A percentile compares a stretch with the other conserved stretches of the same genome.
These are phyloP conservation scores for Nissolia schottii DNA, from an alignment of 306 rosid species.

Conservation along the genomic window DNA sequence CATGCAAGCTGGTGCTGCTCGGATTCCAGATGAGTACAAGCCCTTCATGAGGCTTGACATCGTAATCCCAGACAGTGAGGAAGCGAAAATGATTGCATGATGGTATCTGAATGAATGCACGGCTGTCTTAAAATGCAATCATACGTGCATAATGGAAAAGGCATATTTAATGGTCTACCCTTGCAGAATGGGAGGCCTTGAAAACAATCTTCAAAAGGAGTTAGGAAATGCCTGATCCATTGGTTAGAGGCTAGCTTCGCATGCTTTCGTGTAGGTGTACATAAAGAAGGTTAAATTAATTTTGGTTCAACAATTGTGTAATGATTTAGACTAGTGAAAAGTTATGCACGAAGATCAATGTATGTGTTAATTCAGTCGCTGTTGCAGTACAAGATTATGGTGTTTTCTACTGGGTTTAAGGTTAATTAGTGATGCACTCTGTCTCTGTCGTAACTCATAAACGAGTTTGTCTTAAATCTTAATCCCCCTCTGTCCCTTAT, in stretches of 20 bases:
- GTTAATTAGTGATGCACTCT: too few species aligned
- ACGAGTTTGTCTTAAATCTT: too few species aligned
- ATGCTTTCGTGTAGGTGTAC: slow-evolving; percentile 24
- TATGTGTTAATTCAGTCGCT: neutral
- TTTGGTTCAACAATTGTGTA: neutral
- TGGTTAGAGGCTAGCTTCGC: neutral
- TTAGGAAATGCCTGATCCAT: neutral
- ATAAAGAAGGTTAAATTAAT: slow-evolving; percentile 9
- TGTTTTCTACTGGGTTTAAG: too few species aligned
- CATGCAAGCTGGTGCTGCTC: slow-evolving; percentile 91
- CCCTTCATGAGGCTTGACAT: slow-evolving; percentile 99
- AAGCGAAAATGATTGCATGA: slow-evolving; percentile 63
- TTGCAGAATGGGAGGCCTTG: neutral
- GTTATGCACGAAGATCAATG: neutral
- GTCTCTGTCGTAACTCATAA: too few species aligned
- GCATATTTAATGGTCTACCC: neutral
- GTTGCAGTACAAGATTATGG: neutral
- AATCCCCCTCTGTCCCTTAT: neutral
- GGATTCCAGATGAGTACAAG: slow-evolving; percentile 51
- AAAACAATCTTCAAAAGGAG: neutral
- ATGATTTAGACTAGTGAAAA: slow-evolving; percentile 1
- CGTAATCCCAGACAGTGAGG: slow-evolving; percentile 76
- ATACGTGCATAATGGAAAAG: neutral
- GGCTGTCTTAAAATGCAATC: neutral
- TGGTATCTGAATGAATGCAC: neutral